Evolutionary conservation across 2,329 filamentous ascomycete species (phyloP).

Genomic region (Cryoendolithus antarcticus): DNA sequence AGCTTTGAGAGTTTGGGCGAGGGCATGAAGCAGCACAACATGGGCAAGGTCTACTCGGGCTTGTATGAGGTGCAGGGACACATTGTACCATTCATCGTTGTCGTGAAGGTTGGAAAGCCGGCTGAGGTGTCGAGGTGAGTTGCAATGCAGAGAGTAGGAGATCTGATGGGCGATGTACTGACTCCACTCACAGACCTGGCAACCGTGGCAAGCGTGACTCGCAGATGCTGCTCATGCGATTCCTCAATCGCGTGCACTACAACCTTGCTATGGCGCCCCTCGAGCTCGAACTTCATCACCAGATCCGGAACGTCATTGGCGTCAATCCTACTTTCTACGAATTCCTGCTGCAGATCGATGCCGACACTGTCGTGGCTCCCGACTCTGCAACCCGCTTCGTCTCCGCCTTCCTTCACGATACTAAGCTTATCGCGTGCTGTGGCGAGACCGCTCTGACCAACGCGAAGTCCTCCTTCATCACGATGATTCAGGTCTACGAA

Average conservation of each 20-base stretch:
- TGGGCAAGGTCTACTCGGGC: slow-evolving; percentile 97
- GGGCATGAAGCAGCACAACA: slow-evolving; percentile 95
- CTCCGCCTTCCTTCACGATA: slow-evolving; percentile 80
- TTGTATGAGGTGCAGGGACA: slow-evolving; percentile 96
- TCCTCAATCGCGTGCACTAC: slow-evolving; percentile 98
- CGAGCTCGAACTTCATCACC: slow-evolving; percentile 96
- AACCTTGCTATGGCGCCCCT: slow-evolving; percentile 91
- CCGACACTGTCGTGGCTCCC: slow-evolving; percentile 82
- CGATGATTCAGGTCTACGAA: slow-evolving; percentile 99
- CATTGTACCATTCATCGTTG: slow-evolving; percentile 91
- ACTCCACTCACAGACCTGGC: slow-evolving; percentile 46
- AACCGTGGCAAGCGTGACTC: slow-evolving; percentile 99
- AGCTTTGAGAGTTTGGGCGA: slow-evolving; percentile 96
- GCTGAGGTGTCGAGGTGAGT: slow-evolving; percentile 50
- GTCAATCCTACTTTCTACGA: slow-evolving; percentile 99
- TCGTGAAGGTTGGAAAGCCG: slow-evolving; percentile 87
- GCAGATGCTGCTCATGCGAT: slow-evolving; percentile 96
- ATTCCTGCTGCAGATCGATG: slow-evolving; percentile 91
- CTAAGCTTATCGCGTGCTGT: slow-evolving; percentile 82
- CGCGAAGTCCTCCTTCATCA: slow-evolving; percentile 82
- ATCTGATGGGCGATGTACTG: slow-evolving; percentile 1
- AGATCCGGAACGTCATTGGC: slow-evolving; percentile 96
- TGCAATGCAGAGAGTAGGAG: slow-evolving; percentile 17
- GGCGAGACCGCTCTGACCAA: slow-evolving; percentile 92
- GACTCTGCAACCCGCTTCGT: slow-evolving; percentile 91